Percentiles rank a stretch among this genome's conserved stretches.
These are phyloP conservation scores for Fusarium phyllophilum DNA, from an alignment of 2,329 filamentous ascomycete species.

Conservation along the genomic window DNA sequence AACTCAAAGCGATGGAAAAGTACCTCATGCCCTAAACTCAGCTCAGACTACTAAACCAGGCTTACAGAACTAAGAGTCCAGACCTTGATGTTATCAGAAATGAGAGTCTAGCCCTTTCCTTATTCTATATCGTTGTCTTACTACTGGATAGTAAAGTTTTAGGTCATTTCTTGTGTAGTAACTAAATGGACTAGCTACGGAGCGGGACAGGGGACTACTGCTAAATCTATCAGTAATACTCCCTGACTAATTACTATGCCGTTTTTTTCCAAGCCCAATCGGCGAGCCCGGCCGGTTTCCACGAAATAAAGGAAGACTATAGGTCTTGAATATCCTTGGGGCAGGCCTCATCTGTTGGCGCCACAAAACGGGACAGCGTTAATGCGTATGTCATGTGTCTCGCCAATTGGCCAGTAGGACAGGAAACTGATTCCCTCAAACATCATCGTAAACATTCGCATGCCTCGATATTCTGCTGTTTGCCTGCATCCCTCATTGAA, in stretches of 20 bases:
- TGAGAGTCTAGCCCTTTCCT: neutral
- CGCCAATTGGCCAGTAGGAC: too few relatives aligned
- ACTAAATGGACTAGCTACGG: neutral
- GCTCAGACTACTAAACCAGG: neutral
- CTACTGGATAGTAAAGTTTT: neutral
- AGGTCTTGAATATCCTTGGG: neutral
- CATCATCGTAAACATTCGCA: fast-evolving
- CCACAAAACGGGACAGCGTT: too few relatives aligned
- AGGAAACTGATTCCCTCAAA: fast-evolving
- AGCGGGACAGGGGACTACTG: neutral
- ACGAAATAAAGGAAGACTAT: neutral
- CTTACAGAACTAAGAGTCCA: neutral
- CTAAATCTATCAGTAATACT: neutral
- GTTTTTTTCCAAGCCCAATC: neutral
- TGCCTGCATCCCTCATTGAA: too few relatives aligned
- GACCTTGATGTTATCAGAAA: neutral
- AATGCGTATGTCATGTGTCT: neutral
- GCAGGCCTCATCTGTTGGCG: neutral
- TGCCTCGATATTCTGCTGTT: neutral
- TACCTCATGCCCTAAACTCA: neutral
- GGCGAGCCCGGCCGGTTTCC: neutral
- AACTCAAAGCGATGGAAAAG: neutral
- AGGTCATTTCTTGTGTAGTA: neutral
- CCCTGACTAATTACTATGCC: neutral
- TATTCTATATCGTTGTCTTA: neutral